Evolutionary conservation across 441 rosid genomes (phyloP).

Genomic region (Metrosideros polymorpha): DNA sequence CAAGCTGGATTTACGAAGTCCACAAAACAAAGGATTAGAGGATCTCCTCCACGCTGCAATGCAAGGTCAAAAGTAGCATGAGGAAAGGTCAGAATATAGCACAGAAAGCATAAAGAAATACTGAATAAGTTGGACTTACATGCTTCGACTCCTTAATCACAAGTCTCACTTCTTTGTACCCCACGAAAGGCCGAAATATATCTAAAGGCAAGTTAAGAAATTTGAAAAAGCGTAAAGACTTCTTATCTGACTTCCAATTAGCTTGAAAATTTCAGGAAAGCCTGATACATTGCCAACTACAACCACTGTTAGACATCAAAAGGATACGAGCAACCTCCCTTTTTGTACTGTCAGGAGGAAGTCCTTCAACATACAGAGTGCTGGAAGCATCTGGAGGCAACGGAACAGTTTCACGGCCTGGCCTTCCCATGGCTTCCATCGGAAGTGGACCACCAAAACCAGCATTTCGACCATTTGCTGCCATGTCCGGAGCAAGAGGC

Average conservation of each 20-base stretch:
- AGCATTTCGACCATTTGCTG: constrained; percentile 33
- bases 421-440: constrained; percentile 27
- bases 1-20: constrained; percentile 77
- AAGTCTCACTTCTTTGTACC: constrained; percentile 70
- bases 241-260: neutral
- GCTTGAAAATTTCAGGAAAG: neutral
- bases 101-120: neutral
- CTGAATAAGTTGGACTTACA: constrained; percentile 21
- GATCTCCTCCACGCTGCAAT: constrained; percentile 77
- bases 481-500: constrained; percentile 23
- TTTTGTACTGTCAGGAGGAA: constrained; percentile 61
- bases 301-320: neutral
- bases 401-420: constrained; percentile 32
- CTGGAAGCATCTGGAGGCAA: constrained; percentile 70
- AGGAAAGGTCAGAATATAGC: neutral
- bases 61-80: neutral
- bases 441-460: constrained; percentile 25
- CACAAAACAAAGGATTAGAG: constrained; percentile 77
- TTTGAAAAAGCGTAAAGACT: neutral
- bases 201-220: constrained; percentile 39
- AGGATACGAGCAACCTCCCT: constrained; percentile 95
- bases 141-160: constrained; percentile 67
- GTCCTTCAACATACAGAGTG: constrained; percentile 74
- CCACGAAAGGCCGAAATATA: constrained; percentile 78
- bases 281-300: neutral